Evolutionary conservation across 768 basidiomycete species (phyloP), one percentile per base, ranked within the genome.

Genomic region (Rhodotorula graminis): DNA sequence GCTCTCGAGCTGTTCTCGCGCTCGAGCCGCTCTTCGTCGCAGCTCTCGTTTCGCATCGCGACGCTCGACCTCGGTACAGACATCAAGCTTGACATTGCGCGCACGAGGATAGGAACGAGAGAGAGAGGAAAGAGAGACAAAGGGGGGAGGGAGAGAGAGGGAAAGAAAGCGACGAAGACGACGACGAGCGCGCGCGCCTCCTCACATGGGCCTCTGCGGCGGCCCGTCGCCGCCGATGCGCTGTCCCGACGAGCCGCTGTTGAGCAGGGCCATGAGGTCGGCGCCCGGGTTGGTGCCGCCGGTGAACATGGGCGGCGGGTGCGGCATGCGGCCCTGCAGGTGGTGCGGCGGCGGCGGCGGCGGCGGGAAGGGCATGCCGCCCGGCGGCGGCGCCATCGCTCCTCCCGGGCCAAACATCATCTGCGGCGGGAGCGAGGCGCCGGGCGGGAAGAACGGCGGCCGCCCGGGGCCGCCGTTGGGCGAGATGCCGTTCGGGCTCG

Each of bases 201-300:
- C 50, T 52, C 50, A 52, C 56, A 33, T 37, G 2, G 31, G 42
- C 50, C 59, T 44, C 46, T 49, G 29, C 46, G 61, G 60, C 46
- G 64, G 60, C n/a, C 58, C 64, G 31, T 56, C 49, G 5, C 33
- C 55, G 5, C 65, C 70, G 23, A 72, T 72, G 50, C 71, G 64
- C 63, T 61, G 49, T 4, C 57, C 67, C 2, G 64, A 68, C n/a
- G 44, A 23, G 5, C 74, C 74, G 23, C 64, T 64, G 61, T 75
- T 75, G 46, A 75, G 56, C 50, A 75, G 29, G 27, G 70, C 67
- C 74, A 75, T 75, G 57, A 75, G 37, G n/a, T 75, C 74, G 15
- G 68, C 70, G 4, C 70, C 74, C 11, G 67, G 58, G 61, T 73
- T 69, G 5, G 47, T 56, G 2, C 72, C 72, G 1, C 37, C 21